Evolutionary conservation across 1,139 yeast genomes (phyloP).

Genomic region (Geotrichum siamense): DNA sequence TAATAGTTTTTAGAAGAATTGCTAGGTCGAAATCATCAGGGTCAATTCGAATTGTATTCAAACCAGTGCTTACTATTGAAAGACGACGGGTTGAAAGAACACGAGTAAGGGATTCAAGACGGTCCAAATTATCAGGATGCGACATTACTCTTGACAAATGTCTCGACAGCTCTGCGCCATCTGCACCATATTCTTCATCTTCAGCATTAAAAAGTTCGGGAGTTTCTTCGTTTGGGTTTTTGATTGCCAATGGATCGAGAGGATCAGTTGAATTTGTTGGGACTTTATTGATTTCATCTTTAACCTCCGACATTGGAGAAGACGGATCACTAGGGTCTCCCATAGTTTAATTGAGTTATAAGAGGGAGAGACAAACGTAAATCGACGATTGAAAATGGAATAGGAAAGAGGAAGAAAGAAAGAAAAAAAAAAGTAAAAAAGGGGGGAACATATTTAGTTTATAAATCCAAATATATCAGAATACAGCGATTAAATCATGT

Average conservation of each 20-base stretch:
- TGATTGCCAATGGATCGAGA: not conserved
- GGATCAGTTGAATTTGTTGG: no score
- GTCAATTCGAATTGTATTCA: conserved; percentile 33
- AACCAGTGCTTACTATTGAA: conserved; percentile 34
- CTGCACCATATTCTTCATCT: conserved; percentile 14
- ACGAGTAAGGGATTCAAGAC: conserved; percentile 39
- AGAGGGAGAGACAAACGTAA: no score
- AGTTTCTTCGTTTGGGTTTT: conserved; percentile 7
- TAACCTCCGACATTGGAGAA: not conserved
- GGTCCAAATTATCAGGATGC: conserved; percentile 32
- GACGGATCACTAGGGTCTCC: not conserved
- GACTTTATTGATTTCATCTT: not conserved
- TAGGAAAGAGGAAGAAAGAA: no score
- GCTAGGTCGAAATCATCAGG: conserved; percentile 39
- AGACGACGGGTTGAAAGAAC: conserved; percentile 40
- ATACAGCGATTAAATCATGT: no score
- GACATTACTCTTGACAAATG: conserved; percentile 24
- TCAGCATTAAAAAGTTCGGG: conserved; percentile 6
- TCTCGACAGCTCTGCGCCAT: conserved; percentile 19
- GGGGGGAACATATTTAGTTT: no score
- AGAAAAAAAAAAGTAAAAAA: no score
- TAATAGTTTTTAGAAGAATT: conserved; percentile 33
- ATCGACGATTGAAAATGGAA: no score
- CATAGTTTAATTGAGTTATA: no score
- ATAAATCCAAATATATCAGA: no score